Evolutionary conservation across 2,329 filamentous ascomycete species (phyloP).

Genomic region (Stachybotrys echinatus): DNA sequence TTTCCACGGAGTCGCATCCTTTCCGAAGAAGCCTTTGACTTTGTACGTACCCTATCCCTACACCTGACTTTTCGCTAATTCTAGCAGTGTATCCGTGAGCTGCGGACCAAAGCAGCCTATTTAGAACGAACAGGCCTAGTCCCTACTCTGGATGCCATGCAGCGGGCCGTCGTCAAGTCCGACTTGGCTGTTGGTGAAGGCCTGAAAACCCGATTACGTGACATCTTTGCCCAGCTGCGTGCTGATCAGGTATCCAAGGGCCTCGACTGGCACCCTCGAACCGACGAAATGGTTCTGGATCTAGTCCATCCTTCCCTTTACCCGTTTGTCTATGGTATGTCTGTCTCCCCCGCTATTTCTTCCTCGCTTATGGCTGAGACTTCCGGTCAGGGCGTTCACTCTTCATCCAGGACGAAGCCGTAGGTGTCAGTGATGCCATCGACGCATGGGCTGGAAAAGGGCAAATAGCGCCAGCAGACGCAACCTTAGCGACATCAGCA

Average conservation of each 20-base stretch:
- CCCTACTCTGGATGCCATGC: neutral
- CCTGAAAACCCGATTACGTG: neutral
- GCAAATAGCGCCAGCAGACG: neutral
- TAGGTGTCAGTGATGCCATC: neutral
- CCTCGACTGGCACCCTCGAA: constrained; percentile 50
- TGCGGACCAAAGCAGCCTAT: neutral
- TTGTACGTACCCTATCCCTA: neutral
- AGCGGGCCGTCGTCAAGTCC: neutral
- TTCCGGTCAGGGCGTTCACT: neutral
- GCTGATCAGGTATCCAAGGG: neutral
- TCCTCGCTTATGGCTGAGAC: constrained; percentile 28
- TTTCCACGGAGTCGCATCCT: neutral
- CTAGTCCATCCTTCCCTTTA: constrained; percentile 55
- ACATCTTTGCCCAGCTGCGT: neutral
- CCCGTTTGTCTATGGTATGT: constrained; percentile 41
- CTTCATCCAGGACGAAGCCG: constrained; percentile 1
- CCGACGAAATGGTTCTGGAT: constrained; percentile 46
- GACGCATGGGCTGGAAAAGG: constrained; percentile 1
- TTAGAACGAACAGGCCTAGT: neutral
- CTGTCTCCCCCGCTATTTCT: constrained; percentile 46
- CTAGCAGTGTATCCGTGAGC: neutral
- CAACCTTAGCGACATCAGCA: neutral
- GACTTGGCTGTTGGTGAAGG: neutral
- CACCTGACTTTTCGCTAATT: neutral
- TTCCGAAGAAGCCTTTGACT: neutral